Percentiles rank a stretch among this genome's conserved stretches.
phyloP scores from a whole-genome alignment of 2,329 filamentous ascomycete genomes.

The Colletotrichum coccodes region DNA sequence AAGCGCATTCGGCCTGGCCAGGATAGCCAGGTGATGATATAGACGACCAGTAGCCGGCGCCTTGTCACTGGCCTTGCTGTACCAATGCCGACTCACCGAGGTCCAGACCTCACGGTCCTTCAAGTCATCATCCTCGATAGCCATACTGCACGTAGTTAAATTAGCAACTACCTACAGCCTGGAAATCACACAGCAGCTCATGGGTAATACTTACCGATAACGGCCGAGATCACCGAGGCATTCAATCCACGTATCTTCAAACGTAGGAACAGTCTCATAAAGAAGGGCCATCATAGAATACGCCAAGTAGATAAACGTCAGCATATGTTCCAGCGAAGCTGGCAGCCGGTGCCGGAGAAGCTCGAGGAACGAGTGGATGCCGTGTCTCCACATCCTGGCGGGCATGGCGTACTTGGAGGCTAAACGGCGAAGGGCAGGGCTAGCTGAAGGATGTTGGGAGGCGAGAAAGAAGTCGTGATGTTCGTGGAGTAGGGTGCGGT shows the following conservation, averaged over 20 bases:
- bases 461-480: constrained; percentile 90
- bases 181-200: no score
- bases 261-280: constrained; percentile 84
- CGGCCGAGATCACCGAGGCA: constrained; percentile 87
- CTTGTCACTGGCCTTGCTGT: constrained; percentile 81
- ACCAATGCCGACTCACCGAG: constrained; percentile 84
- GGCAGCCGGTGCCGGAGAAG: constrained; percentile 80
- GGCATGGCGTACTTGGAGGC: constrained; percentile 91
- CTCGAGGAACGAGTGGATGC: constrained; percentile 87
- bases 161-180: neutral
- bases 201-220: constrained; percentile 65
- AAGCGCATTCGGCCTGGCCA: constrained; percentile 75
- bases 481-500: constrained; percentile 83
- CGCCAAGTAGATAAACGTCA: constrained; percentile 87
- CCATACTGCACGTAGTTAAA: constrained; percentile 70
- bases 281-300: constrained; percentile 92
- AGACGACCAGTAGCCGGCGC: constrained; percentile 80
- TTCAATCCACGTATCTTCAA: constrained; percentile 92
- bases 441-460: constrained; percentile 85
- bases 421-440: constrained; percentile 71
- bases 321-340: constrained; percentile 85
- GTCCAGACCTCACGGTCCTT: constrained; percentile 85
- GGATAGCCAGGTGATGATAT: constrained; percentile 88
- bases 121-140: constrained; percentile 86
- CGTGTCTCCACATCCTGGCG: constrained; percentile 92